Percentiles rank a stretch among this genome's conserved stretches.
Evolutionary conservation across 495 filamentous ascomycete species (phyloP).

Genomic region (Hyaloscypha variabilis): DNA sequence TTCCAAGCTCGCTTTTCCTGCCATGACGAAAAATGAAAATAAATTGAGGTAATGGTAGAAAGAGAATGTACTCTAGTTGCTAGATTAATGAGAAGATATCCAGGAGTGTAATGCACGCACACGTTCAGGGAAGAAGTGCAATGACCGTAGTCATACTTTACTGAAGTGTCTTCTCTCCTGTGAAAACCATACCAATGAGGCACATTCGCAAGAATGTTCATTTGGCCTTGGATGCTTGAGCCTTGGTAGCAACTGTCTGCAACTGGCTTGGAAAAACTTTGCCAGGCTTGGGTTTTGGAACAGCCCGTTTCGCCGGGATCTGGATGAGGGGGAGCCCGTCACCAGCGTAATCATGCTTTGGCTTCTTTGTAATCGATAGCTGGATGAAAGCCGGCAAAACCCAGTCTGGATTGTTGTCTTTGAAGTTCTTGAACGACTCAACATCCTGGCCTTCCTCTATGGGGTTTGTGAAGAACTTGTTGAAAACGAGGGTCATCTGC

Average conservation of each 20-base stretch:
- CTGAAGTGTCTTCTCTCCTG: background rate
- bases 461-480: conserved; percentile 7
- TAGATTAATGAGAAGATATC: background rate
- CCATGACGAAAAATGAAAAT: background rate
- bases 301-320: background rate
- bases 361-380: background rate
- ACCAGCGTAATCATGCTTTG: background rate
- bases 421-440: background rate
- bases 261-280: too few species aligned
- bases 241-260: background rate
- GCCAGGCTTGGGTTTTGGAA: background rate
- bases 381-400: background rate
- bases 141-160: background rate
- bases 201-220: background rate
- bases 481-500: background rate
- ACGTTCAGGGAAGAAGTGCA: background rate
- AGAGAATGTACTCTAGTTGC: background rate
- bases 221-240: background rate
- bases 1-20: background rate
- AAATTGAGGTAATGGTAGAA: too few species aligned
- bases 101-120: background rate
- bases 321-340: background rate
- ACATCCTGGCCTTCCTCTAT: background rate
- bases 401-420: conserved; percentile 1
- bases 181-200: background rate